Evolutionary conservation across 805 yeast genomes (phyloP), one percentile per base, ranked within the genome.

Genomic region (Hermanozyma aechmeae): DNA sequence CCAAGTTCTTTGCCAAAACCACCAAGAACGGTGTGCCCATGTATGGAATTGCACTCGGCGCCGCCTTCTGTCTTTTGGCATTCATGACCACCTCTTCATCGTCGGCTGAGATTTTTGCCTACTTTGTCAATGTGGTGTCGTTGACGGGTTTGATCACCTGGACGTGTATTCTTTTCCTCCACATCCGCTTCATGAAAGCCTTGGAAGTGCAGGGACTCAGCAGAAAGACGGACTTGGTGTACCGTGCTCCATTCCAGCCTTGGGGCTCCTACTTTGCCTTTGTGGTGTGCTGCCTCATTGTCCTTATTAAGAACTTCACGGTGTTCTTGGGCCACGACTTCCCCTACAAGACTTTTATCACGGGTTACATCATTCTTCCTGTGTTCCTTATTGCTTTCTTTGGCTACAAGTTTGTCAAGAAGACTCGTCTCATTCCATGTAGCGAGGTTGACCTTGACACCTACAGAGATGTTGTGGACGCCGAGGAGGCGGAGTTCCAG

Each of bases 311-410:
- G 56, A 43, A 43, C 43, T 79, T 79, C 51, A 74, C 84, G 1
- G 86, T 73, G 3, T 81, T 81, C 60, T 58, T 81, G 40, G 73
- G 73, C 28, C 56, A 47, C 31, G 40, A 34, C 32, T 39, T 41
- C 41, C 68, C 71, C 38, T 76, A 75, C 56, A 71, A 73, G 52
- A 37, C 63, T 13, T 82, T 82, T 48, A 77, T 81, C 46, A 79
- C 89, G 19, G 86, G 87, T 25, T 80, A 81, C 56, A 76, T 81
- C 44, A 81, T 82, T 17, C 66, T 80, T 27, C 84, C 84, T 20
- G 75, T 79, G 8, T 80, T 66, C 42, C 23, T 76, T 20, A 56
- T 72, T 27, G 59, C 69, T 34, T 68, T 58, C 39, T 42, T 68
- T 37, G 84, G 82, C 5, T 76, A 73, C 62, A 79, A 79, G 57